Base-by-base conservation (phyloP, 2,329 filamentous ascomycete species). In the Ilyonectria sp. region DNA sequence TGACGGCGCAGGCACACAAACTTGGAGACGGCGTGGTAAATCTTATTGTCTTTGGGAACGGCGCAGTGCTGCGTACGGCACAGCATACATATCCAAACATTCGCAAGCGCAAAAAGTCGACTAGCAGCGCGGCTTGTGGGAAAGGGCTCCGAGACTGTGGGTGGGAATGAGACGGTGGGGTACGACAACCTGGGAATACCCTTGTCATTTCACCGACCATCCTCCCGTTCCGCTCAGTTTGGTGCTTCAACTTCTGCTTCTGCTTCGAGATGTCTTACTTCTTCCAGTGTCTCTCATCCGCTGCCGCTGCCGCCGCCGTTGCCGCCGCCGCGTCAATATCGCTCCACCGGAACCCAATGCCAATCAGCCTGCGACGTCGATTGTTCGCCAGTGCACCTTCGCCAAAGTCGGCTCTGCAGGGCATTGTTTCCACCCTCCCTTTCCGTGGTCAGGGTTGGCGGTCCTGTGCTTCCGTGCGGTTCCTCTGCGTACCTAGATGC, bases 71-170 rank as follows among this genome's bases (percentile, higher is more conserved):
- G 43, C 56, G 63, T 37, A 60, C 50, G 63, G 43, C 56, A 46
- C 35, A 57, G 47, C 40, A 46, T 54, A 37, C 40, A 46, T 54
- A 37, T 50, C 55, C 44, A 55, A 55, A 54, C 43, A 46, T 60
- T 47, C 55, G 37, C 57, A 53, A 56, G 35, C 44, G 57, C 57
- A 17, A 35, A 49, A 55, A 49, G 40, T 37, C 35, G 47, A 52
- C 61, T 40, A 49, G 26, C 46, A 60, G 56, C 23, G 31, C 67
- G 55, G 63, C 58, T 43, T 21, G 44, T 37, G 58, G 49, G 58
- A 64, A 62, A 67, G 55, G 60, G 47, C 69, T 57, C 67, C 66
- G 68, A 74, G 60, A 59, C 69, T 69, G 58, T 62, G 71, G 73
- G 65, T 67, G 58, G 63, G 61, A 68, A 66, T 71, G 60, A 65